Evolutionary conservation across 73 alveolate genomes (phyloP).

Genomic region (Paramecium caudatum): DNA sequence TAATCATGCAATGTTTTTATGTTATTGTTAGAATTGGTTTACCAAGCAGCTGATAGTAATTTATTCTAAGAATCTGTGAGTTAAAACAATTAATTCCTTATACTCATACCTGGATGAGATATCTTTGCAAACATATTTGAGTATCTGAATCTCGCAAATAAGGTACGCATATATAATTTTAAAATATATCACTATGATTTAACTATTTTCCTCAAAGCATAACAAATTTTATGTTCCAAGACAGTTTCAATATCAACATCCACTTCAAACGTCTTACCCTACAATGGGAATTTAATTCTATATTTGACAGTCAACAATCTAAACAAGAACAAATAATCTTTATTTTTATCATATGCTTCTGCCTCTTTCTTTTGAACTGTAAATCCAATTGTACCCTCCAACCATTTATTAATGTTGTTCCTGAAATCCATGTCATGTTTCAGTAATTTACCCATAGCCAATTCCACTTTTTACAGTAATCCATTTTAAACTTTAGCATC

Average conservation of each 20-base stretch:
- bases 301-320: slow-evolving; percentile 71
- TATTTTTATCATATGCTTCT: slow-evolving; percentile 70
- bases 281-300: slow-evolving; percentile 71
- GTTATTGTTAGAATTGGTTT: no score
- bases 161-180: slow-evolving; percentile 19
- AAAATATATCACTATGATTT: slow-evolving; percentile 44
- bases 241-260: slow-evolving; percentile 73
- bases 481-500: slow-evolving; percentile 58
- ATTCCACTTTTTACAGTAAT: slow-evolving; percentile 48
- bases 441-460: slow-evolving; percentile 63
- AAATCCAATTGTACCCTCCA: slow-evolving; percentile 69
- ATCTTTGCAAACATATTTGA: no score
- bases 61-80: no score
- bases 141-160: no score
- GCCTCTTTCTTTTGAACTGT: slow-evolving; percentile 68
- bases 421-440: slow-evolving; percentile 72
- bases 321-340: slow-evolving; percentile 67
- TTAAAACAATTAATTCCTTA: no score
- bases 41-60: no score
- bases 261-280: slow-evolving; percentile 74
- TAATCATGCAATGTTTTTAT: no score
- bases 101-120: no score
- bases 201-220: slow-evolving; percentile 71
- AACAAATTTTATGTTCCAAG: slow-evolving; percentile 73
- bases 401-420: slow-evolving; percentile 73